These are phyloP conservation scores for Heterotrichella gracilis DNA, from an alignment of 352 stramenopile genomes.

Conservation along the genomic window DNA sequence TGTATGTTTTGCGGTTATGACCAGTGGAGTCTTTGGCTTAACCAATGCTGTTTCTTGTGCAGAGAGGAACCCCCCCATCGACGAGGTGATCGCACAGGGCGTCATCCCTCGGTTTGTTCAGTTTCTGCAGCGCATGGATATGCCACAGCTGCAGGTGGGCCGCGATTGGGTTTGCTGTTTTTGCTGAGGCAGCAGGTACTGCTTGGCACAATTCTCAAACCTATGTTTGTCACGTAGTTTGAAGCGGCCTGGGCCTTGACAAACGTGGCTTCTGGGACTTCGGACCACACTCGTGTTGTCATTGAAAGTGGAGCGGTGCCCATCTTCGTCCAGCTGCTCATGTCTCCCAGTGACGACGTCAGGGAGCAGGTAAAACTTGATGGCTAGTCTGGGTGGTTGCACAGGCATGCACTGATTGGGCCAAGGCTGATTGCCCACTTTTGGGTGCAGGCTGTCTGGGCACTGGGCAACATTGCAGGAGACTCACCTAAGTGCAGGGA, in stretches of 20 bases:
- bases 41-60: no score
- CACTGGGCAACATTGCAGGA: constrained; percentile 93
- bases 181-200: background rate
- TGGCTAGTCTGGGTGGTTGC: no score
- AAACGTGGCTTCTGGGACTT: constrained; percentile 91
- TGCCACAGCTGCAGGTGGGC: constrained; percentile 34
- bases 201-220: background rate
- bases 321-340: constrained; percentile 73
- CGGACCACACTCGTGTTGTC: constrained; percentile 77
- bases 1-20: no score
- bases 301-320: constrained; percentile 78
- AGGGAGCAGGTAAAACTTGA: constrained; percentile 32
- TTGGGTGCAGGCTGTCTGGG: constrained; percentile 65
- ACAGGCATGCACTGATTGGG: no score
- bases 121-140: constrained; percentile 76
- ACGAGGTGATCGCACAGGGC: constrained; percentile 83
- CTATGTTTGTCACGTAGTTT: constrained; percentile 52
- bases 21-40: no score
- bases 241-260: constrained; percentile 95
- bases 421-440: constrained; percentile 14
- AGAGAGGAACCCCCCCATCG: constrained; percentile 91
- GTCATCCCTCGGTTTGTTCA: constrained; percentile 87
- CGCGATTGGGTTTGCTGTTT: no score
- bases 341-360: constrained; percentile 46
- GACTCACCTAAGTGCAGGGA: constrained; percentile 76